Evolutionary conservation across 1,139 yeast genomes (phyloP), one percentile per base, ranked within the genome.

Genomic region (Ogataea hybrid): DNA sequence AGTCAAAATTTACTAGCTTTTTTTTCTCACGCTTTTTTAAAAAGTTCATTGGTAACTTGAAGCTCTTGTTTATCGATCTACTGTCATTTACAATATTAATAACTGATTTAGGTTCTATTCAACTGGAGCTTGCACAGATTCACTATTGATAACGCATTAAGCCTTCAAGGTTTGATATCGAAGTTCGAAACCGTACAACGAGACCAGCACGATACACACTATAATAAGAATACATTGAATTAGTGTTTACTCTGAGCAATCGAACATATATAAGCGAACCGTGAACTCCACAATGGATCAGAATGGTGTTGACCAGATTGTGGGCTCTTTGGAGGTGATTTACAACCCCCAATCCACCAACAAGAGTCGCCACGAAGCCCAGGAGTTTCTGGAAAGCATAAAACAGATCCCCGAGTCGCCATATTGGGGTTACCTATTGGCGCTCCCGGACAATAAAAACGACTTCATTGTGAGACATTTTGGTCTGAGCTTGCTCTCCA

Each of bases 401-500:
- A 89, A 88, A 58, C 67, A 71, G 32, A 81, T 84, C 49, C 86
- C 83, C 11, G 94, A 89, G 59, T 84, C 95, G 29, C 97, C 97
- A 0, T 78, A 70, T 48, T 89, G 96, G 92, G 98, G 98, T 2
- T 90, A 83, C 65, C 90, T 85, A 59, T 71, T 92, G 47, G 92
- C 95, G 1, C 61, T 76, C 28, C 77, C 77, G 35, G 81, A 81
- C 49, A 76, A 78, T 55, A 77, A 79, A 37, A 72, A 77, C 43
- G 77, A 80, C 54, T 77, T 75, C 51, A 81, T 86, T 28, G 89
- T 90, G 15, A 79, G 97, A 48, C 97, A 94, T 62, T 94, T 80
- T 61, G 99, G 98, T 0, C 70, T 92, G 40, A 82, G 92, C 17
- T 66, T 94, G 46, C 67, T 92, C 32, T 89, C 88, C 52, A 71